Evolutionary conservation across 495 filamentous ascomycete species (phyloP), one percentile per base, ranked within the genome.

Genomic region (Monascus purpureus): DNA sequence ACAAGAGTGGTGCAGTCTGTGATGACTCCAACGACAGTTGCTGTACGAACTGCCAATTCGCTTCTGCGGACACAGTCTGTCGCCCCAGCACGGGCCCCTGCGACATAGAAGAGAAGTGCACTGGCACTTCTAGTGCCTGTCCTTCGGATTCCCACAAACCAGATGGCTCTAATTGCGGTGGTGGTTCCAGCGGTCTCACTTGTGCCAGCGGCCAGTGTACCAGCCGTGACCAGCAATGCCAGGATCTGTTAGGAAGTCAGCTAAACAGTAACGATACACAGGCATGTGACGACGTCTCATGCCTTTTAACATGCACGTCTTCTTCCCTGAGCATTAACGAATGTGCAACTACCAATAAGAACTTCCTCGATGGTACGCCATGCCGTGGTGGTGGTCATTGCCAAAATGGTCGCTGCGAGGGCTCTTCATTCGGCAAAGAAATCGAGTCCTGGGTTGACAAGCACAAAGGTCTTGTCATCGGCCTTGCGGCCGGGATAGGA

Each of bases 171-270:
- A 56, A 49, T 15, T 92, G 87, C 45, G 80, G 79, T 12, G 55
- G 53, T 35, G 62, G 55, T 23, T 55, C 55, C 17, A 45, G 44
- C 3, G 64, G 70, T 2, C 64, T 94, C n/a, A 58, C 66, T 26
- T 97, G 90, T 49, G 84, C 92, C 33, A 87, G 81, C 29, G 90
- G 90, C 13, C 90, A 94, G 52, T 97, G 90, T 53, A 97, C 90
- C 28, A 90, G 81, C 34, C 77, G 92, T 36, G 75, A 94, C 49
- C 68, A 74, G 42, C 90, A 97, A 54, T 97, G 90, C 63, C 77
- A 79, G 47, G 78, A 75, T 6, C 62, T 93, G 17, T 81, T 96
- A 68, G 90, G 85, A 24, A 70, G 65, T n/a, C 70, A 78, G 31
- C 74, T 75, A 2, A 67, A 70, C 38, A 75, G 65, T 45, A 92